These are phyloP conservation scores for Lodderomyces metapsilosis DNA, from an alignment of 1,139 yeast species.

Conservation along the genomic window DNA sequence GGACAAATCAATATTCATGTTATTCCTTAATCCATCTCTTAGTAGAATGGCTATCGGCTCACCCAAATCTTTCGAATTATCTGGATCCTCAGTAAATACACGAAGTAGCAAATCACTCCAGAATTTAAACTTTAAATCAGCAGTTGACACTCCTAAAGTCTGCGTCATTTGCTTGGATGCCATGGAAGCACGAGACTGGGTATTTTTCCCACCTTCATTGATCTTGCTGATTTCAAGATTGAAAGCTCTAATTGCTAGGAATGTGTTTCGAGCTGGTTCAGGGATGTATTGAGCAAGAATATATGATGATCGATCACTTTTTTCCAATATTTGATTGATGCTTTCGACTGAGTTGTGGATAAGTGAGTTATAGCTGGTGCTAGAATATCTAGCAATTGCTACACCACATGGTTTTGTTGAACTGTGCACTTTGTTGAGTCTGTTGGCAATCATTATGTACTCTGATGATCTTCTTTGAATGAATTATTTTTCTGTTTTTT, in stretches of 20 bases:
- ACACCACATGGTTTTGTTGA: no score
- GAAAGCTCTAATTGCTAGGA: slow-evolving; percentile 67
- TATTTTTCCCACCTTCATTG: slow-evolving; percentile 42
- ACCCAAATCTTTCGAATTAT: slow-evolving; percentile 38
- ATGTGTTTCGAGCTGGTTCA: slow-evolving; percentile 60
- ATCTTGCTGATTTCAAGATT: slow-evolving; percentile 67
- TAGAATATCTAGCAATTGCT: background rate
- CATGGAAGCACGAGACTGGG: slow-evolving; percentile 29
- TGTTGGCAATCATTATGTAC: background rate
- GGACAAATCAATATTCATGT: slow-evolving; percentile 51
- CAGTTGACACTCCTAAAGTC: slow-evolving; percentile 42
- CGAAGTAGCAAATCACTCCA: slow-evolving; percentile 56
- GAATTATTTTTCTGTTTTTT: background rate
- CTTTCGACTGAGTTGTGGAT: slow-evolving; percentile 43
- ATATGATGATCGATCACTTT: slow-evolving; percentile 63
- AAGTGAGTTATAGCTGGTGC: slow-evolving; percentile 8
- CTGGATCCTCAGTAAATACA: slow-evolving; percentile 38
- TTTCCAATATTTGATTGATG: slow-evolving; percentile 38
- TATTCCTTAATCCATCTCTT: slow-evolving; percentile 47
- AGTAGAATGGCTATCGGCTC: slow-evolving; percentile 69
- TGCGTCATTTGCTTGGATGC: slow-evolving; percentile 31
- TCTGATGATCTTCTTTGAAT: background rate
- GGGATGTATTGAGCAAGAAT: slow-evolving; percentile 72
- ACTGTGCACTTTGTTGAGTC: background rate
- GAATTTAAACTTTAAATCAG: slow-evolving; percentile 57